phyloP scores from a whole-genome alignment of 495 filamentous ascomycete genomes.

The Tuber melanosporum region DNA sequence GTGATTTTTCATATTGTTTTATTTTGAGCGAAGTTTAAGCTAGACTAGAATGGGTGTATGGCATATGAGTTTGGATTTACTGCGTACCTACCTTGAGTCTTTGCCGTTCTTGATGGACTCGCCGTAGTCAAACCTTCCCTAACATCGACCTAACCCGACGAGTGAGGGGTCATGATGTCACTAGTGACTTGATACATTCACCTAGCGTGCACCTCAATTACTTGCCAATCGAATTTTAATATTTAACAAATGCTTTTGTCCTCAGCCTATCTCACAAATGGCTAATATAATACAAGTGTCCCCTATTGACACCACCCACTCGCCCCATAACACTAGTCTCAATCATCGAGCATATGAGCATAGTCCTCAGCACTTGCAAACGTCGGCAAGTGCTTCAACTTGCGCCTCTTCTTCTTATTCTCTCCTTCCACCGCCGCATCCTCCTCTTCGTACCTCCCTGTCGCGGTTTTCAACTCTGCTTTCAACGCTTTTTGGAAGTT shows the following conservation, averaged over 20 bases:
- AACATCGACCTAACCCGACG: not conserved
- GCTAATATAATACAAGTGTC: not conserved
- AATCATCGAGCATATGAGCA: conserved; percentile 61
- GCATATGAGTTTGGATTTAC: not conserved
- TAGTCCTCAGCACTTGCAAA: conserved; percentile 94
- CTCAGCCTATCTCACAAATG: not conserved
- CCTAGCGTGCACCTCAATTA: not conserved
- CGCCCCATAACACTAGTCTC: not conserved
- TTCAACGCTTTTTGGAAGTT: conserved; percentile 47
- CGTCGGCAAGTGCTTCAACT: conserved; percentile 78
- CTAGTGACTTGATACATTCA: not conserved
- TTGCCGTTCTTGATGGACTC: not conserved
- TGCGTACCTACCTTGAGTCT: not conserved
- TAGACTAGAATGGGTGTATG: not conserved
- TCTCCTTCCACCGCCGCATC: conserved; percentile 44
- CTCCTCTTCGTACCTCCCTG: conserved; percentile 40
- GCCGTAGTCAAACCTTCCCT: not conserved
- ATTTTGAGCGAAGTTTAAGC: not conserved
- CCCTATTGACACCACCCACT: not conserved
- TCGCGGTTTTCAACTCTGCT: conserved; percentile 40
- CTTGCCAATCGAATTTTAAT: not conserved
- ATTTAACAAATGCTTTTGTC: not conserved
- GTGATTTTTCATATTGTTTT: not conserved
- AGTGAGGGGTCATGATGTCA: not conserved
- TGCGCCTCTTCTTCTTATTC: conserved; percentile 62